Percentiles rank a stretch among this genome's conserved stretches.
Evolutionary conservation across 2,329 filamentous ascomycete genomes (phyloP).

Genomic region (Alternaria gaisen): DNA sequence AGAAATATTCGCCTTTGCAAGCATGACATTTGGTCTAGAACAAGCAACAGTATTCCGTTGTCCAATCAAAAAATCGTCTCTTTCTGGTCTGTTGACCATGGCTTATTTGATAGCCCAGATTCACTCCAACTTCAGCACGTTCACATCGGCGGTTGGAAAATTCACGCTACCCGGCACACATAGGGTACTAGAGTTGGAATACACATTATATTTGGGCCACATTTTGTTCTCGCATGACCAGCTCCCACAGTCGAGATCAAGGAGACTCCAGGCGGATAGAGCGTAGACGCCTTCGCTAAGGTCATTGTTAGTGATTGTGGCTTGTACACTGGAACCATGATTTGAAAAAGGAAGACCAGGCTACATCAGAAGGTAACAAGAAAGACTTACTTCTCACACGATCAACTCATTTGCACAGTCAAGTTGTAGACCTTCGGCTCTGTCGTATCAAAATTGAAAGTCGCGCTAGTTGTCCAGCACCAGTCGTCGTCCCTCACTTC

Average conservation of each 20-base stretch:
- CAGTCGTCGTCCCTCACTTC: neutral
- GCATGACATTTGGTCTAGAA: neutral
- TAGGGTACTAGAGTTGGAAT: slow-evolving; percentile 6
- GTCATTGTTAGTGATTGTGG: neutral
- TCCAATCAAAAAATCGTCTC: neutral
- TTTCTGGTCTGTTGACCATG: neutral
- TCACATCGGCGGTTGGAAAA: neutral
- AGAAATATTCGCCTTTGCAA: neutral
- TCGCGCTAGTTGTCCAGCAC: slow-evolving; percentile 1
- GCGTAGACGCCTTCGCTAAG: slow-evolving; percentile 6
- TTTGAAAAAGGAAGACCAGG: neutral
- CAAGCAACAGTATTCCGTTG: neutral
- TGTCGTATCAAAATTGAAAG: slow-evolving; percentile 15
- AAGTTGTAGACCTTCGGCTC: slow-evolving; percentile 1
- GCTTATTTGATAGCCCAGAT: no score
- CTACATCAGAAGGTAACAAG: neutral
- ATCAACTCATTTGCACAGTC: slow-evolving; percentile 16
- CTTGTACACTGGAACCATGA: neutral
- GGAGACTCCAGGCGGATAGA: slow-evolving; percentile 1
- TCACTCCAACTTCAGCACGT: slow-evolving; percentile 8
- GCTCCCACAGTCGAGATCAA: slow-evolving; percentile 14
- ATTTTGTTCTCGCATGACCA: slow-evolving; percentile 16
- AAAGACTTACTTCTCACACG: slow-evolving; percentile 17
- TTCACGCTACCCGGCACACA: neutral
- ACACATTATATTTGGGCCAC: slow-evolving; percentile 9